Evolutionary conservation across 2,329 filamentous ascomycete genomes (phyloP), one percentile per base, ranked within the genome.

Genomic region (Ophiostoma fasciatum): DNA sequence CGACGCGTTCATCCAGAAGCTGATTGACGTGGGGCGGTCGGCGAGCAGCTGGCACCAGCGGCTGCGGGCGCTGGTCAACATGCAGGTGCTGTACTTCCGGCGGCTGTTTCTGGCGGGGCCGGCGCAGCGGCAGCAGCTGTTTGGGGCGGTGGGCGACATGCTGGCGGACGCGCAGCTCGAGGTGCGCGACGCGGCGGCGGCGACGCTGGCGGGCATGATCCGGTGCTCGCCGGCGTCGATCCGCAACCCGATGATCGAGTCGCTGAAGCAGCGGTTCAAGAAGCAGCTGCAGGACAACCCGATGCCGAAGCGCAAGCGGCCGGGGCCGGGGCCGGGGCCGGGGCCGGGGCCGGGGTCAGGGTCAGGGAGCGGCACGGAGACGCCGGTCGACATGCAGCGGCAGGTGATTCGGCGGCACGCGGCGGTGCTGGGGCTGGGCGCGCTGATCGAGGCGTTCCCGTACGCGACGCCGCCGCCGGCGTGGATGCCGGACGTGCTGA

Each of bases 51-150:
- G 90, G 90, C 90, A 98, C 57, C 90, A 98, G 60, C 81, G 90
- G 31, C 68, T 98, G 27, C 76, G 92, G 19, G 84, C 93, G 29
- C 73, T 98, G 47, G 87, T 98, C 60, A 96, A 96, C 59, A 94
- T 98, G 66, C 92, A 98, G 51, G 88, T 96, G 45, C 79, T 98
- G 48, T 98, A 94, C 63, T 98, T 96, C 73, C 80, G 90, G 34
- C 82, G 88, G 19, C 71, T 98, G 26, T 98, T 98, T 65, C 64
- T 96, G 20, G 82, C 92, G 46, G 71, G 75, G 22, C 64, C 71
- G 7, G 60, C 69, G 7, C 79, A 94, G 53, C 81, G 90, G 36
- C 71, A 83, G 47, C 70, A 74, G 23, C 71, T 98, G 13, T 93
- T 96, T 52, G 77, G 80, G 30, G 92, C 87, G 37, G 87, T 98